These are phyloP conservation scores for Saccharomycopsis javanensis DNA, from an alignment of 805 yeast species.

Conservation along the genomic window DNA sequence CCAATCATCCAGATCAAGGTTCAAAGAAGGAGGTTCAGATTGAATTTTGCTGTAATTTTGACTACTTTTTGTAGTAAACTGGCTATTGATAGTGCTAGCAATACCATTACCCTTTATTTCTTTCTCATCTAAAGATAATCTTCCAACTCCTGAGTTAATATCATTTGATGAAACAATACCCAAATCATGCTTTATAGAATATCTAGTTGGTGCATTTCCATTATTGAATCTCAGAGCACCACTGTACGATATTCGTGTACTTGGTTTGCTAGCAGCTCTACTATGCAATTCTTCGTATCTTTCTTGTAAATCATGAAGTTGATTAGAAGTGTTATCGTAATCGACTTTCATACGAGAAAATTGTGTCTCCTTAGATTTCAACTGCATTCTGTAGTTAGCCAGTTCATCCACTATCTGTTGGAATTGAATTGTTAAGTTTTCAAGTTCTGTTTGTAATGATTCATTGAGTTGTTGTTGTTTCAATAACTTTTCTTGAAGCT, in stretches of 20 bases:
- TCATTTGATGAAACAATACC: slow-evolving; percentile 3
- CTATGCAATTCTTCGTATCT: slow-evolving; percentile 24
- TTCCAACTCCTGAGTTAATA: slow-evolving; percentile 22
- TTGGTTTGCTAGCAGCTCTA: neutral
- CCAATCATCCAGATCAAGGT: slow-evolving; percentile 47
- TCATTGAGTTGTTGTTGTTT: slow-evolving; percentile 11
- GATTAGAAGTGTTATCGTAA: slow-evolving; percentile 45
- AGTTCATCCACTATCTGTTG: slow-evolving; percentile 28
- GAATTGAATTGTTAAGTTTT: slow-evolving; percentile 25
- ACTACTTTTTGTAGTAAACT: neutral
- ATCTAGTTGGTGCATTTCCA: neutral
- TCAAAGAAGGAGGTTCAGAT: neutral
- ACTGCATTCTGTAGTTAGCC: slow-evolving; percentile 38
- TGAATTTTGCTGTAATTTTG: neutral
- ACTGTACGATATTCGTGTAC: neutral
- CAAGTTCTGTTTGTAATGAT: slow-evolving; percentile 25
- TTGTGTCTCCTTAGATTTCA: slow-evolving; percentile 64
- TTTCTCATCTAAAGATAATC: slow-evolving; percentile 24
- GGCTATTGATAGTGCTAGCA: neutral
- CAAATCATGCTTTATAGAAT: slow-evolving; percentile 6
- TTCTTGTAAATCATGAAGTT: slow-evolving; percentile 44
- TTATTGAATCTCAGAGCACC: neutral
- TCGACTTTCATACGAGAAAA: slow-evolving; percentile 52
- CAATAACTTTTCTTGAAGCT: slow-evolving; percentile 3
- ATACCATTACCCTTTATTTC: slow-evolving; percentile 18